phyloP scores from a whole-genome alignment of 495 filamentous ascomycete genomes.

The Hypoxylon fragiforme region DNA sequence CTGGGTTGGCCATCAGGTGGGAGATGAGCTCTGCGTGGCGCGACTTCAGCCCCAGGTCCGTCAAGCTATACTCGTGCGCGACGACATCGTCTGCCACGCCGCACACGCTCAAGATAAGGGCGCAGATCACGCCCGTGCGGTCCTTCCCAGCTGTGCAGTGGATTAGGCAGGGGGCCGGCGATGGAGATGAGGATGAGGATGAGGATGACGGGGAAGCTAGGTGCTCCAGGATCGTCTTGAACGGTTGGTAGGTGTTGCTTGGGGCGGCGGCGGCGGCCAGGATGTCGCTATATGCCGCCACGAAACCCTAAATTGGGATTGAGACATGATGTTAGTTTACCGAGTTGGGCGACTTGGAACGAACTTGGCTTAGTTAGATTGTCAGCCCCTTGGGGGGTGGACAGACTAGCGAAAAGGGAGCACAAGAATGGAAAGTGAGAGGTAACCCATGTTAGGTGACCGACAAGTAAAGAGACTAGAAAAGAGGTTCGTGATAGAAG shows the following conservation, averaged over 20 bases:
- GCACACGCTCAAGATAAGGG: conserved; percentile 60
- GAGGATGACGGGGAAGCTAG: too few relatives aligned
- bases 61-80: conserved; percentile 65
- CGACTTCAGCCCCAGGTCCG: conserved; percentile 54
- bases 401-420: neutral
- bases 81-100: conserved; percentile 60
- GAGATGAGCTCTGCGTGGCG: conserved; percentile 49
- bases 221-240: conserved; percentile 48
- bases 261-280: conserved; percentile 44
- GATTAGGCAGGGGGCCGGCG: conserved; percentile 34
- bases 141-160: conserved; percentile 66
- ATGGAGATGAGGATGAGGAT: conserved; percentile 26
- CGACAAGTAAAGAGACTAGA: conserved; percentile 9
- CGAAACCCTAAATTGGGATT: conserved; percentile 47
- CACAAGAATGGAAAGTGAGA: conserved; percentile 1
- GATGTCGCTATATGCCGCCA: conserved; percentile 57
- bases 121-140: conserved; percentile 65
- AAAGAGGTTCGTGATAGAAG: too few relatives aligned
- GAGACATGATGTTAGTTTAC: conserved; percentile 15
- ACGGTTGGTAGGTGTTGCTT: conserved; percentile 41
- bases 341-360: neutral
- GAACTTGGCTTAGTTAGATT: neutral
- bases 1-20: conserved; percentile 46
- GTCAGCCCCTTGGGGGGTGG: conserved; percentile 3
- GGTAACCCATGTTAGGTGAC: conserved; percentile 1